These are phyloP conservation scores for Lichina pygmaea DNA, from an alignment of 495 filamentous ascomycete genomes.

Conservation along the genomic window DNA sequence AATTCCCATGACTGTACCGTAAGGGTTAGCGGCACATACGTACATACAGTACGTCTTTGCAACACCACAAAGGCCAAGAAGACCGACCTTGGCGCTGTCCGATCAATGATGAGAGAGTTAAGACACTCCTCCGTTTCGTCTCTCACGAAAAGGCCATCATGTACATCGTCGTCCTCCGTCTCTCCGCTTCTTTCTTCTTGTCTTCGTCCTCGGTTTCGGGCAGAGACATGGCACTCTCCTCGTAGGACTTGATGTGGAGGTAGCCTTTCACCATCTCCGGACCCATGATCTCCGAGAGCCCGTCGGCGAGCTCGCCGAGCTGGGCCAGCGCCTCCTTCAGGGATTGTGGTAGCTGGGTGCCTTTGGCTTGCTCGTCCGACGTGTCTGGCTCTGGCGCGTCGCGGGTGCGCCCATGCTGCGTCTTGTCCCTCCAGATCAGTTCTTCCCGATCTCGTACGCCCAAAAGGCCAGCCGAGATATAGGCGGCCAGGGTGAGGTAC, in stretches of 20 bases:
- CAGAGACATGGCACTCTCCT: too few species aligned
- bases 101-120: too few species aligned
- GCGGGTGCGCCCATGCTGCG: constrained; percentile 10
- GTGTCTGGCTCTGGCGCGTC: constrained; percentile 17
- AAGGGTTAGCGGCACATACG: too few species aligned
- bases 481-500: constrained; percentile 37
- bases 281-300: background rate
- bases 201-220: too few species aligned
- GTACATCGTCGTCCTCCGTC: too few species aligned
- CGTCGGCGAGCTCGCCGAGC: background rate
- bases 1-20: too few species aligned
- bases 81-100: too few species aligned
- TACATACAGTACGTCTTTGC: too few species aligned
- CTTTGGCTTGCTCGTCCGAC: background rate
- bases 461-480: constrained; percentile 36
- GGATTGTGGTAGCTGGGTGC: background rate
- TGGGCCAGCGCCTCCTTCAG: background rate
- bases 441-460: constrained; percentile 22
- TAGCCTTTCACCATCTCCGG: background rate
- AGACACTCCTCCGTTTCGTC: too few species aligned
- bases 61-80: too few species aligned
- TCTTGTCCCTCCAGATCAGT: constrained; percentile 25
- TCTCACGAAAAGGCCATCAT: too few species aligned
- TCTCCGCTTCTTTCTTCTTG: too few species aligned
- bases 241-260: background rate